Evolutionary conservation across 2,329 filamentous ascomycete species (phyloP).

Genomic region (Fusarium tuaranense): DNA sequence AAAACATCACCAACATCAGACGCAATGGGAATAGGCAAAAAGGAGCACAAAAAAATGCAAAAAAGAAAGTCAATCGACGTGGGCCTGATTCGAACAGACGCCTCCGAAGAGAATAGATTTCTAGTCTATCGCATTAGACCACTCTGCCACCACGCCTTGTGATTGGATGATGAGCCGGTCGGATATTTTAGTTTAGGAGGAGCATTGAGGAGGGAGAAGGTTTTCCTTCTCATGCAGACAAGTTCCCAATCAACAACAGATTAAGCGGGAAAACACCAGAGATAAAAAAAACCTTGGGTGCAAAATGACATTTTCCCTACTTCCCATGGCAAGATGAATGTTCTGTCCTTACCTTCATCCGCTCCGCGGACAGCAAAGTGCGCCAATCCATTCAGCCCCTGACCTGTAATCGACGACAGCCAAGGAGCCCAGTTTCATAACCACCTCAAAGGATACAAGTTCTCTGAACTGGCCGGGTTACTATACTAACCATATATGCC

Average conservation of each 20-base stretch:
- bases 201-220: too few species aligned
- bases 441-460: neutral
- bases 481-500: too few species aligned
- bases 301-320: neutral
- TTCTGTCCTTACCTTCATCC: neutral
- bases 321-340: neutral
- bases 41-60: neutral
- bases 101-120: too few species aligned
- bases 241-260: neutral
- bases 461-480: too few species aligned
- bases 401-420: neutral
- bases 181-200: neutral
- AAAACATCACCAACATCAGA: neutral
- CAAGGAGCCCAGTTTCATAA: neutral
- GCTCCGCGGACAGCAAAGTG: neutral
- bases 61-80: conserved; percentile 23
- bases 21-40: neutral
- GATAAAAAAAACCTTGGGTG: neutral
- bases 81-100: conserved; percentile 41
- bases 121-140: conserved; percentile 41
- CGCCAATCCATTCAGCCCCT: neutral
- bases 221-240: too few species aligned
- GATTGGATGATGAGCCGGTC: conserved; percentile 7
- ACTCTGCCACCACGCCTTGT: conserved; percentile 40
- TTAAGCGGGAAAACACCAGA: neutral